These are phyloP conservation scores for Solidago caesia DNA, from an alignment of 129 eudicot species.

Conservation along the genomic window DNA sequence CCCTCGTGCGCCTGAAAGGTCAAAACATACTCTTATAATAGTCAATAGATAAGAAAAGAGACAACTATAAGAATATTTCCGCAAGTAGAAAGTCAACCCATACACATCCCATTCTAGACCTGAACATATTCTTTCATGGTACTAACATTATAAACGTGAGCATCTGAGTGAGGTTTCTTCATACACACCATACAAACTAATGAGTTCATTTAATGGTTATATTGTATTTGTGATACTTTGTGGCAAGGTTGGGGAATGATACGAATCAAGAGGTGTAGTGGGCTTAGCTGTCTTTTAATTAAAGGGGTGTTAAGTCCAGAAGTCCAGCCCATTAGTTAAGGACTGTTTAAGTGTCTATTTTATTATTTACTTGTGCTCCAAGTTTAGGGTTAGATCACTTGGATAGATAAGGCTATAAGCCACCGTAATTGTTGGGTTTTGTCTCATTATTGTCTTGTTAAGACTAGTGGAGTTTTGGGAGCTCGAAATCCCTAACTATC, in stretches of 20 bases:
- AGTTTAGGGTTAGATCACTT: too few species aligned
- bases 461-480: too few species aligned
- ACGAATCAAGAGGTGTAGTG: neutral
- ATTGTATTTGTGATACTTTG: too few species aligned
- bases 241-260: too few species aligned
- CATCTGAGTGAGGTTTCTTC: neutral
- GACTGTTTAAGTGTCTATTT: too few species aligned
- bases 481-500: too few species aligned
- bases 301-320: too few species aligned
- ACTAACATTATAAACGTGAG: neutral
- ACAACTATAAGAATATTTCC: neutral
- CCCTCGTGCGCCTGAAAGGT: slow-evolving; percentile 76
- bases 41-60: neutral
- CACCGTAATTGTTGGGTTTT: too few species aligned
- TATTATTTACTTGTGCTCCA: too few species aligned
- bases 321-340: too few species aligned
- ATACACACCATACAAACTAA: neutral
- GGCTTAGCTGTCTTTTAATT: neutral
- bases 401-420: too few species aligned
- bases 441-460: too few species aligned
- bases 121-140: neutral
- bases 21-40: neutral
- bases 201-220: neutral
- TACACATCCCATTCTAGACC: neutral
- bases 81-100: neutral